Percentiles rank a stretch among this genome's conserved stretches.
phyloP scores from a whole-genome alignment of 805 yeast genomes.

The Candida multigemmis region DNA sequence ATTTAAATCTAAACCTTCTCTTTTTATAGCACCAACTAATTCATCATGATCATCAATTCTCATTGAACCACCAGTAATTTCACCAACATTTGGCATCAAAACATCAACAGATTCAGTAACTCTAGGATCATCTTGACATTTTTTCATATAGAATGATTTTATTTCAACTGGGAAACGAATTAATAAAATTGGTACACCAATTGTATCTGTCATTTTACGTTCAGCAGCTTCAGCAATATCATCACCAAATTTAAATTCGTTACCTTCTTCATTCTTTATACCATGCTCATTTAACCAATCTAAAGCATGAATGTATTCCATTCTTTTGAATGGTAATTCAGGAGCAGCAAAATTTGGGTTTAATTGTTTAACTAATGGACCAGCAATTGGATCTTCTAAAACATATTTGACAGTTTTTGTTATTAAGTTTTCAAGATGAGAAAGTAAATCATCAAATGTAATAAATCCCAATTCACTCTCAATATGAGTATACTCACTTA shows the following conservation, averaged over 20 bases:
- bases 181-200: slow-evolving; percentile 86
- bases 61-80: slow-evolving; percentile 98
- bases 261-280: slow-evolving; percentile 90
- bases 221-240: slow-evolving; percentile 99
- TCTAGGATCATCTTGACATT: slow-evolving; percentile 79
- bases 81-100: slow-evolving; percentile 98
- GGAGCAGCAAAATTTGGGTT: slow-evolving; percentile 91
- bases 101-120: slow-evolving; percentile 98
- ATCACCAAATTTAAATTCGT: slow-evolving; percentile 90
- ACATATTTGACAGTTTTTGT: slow-evolving; percentile 64
- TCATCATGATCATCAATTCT: slow-evolving; percentile 81
- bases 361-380: slow-evolving; percentile 81
- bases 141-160: slow-evolving; percentile 97
- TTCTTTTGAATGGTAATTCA: slow-evolving; percentile 76
- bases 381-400: slow-evolving; percentile 84
- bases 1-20: slow-evolving; percentile 78
- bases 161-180: slow-evolving; percentile 94
- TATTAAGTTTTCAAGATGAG: slow-evolving; percentile 76
- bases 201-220: slow-evolving; percentile 94
- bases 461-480: slow-evolving; percentile 91
- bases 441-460: slow-evolving; percentile 75
- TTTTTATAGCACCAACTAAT: slow-evolving; percentile 80
- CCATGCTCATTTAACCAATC: slow-evolving; percentile 96
- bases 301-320: slow-evolving; percentile 85
- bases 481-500: slow-evolving; percentile 93